Conservation (phyloP, 768 basidiomycete species). For the Mycena galopus region DNA sequence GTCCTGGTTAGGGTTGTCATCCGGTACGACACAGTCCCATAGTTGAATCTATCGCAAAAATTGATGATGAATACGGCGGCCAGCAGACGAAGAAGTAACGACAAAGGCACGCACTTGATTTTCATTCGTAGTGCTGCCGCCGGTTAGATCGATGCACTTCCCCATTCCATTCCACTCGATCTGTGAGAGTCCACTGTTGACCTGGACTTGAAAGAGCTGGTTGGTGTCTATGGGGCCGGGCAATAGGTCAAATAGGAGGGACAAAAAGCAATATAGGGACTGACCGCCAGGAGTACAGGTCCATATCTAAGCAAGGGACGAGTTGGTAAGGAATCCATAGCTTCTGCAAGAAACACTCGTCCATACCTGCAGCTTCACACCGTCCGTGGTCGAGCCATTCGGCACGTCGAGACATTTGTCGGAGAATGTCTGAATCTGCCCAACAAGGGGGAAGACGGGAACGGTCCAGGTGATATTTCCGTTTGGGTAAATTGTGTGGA, state of each 20-base stretch:
- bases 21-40: not conserved
- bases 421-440: conserved; percentile 15
- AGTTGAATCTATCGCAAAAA: not conserved
- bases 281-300: too few relatives aligned
- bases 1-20: not conserved
- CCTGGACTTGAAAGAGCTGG: conserved; percentile 2
- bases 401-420: conserved; percentile 11
- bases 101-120: not conserved
- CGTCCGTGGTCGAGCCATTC: not conserved
- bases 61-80: not conserved
- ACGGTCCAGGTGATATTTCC: conserved; percentile 24
- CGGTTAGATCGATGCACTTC: not conserved
- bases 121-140: not conserved
- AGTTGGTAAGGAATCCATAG: too few relatives aligned
- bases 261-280: too few relatives aligned
- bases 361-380: conserved; percentile 28
- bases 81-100: not conserved
- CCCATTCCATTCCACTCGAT: not conserved
- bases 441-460: not conserved
- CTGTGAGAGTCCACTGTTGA: not conserved
- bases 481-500: conserved; percentile 2
- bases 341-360: too few relatives aligned
- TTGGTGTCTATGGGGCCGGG: not conserved
- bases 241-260: too few relatives aligned
- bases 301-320: too few relatives aligned